Evolutionary conservation across 1,284 basidiomycete genomes (phyloP).

Genomic region (Microbotryomycetes sp.): DNA sequence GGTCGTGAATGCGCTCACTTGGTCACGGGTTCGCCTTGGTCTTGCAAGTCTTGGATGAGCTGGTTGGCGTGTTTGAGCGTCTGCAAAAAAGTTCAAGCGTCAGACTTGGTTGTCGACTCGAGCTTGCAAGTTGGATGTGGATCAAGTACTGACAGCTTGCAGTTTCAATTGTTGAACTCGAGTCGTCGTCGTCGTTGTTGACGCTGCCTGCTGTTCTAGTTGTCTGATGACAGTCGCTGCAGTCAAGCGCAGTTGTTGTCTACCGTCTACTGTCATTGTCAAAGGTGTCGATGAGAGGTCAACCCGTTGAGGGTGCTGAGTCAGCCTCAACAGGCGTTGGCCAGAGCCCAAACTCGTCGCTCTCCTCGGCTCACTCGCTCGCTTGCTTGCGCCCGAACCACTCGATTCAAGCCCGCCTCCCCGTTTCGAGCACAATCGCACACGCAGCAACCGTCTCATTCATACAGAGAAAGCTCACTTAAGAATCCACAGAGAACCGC

Average conservation of each 20-base stretch:
- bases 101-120: too few species aligned
- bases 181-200: slow-evolving; percentile 1
- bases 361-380: slow-evolving; percentile 1
- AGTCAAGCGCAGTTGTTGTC: background rate
- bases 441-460: too few species aligned
- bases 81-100: too few species aligned
- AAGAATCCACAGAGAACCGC: too few species aligned
- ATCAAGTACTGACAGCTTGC: background rate
- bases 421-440: too few species aligned
- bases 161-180: background rate
- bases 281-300: too few species aligned
- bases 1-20: background rate
- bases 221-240: background rate
- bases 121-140: too few species aligned
- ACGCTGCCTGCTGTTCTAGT: background rate
- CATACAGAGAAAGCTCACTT: too few species aligned
- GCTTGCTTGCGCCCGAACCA: background rate
- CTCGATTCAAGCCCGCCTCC: background rate
- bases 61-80: slow-evolving; percentile 13
- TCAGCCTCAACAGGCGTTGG: too few species aligned
- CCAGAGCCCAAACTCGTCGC: too few species aligned
- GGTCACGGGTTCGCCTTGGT: background rate
- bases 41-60: background rate
- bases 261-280: background rate
- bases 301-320: too few species aligned